These are phyloP conservation scores for Ramaria sp. DNA, from an alignment of 768 basidiomycete species.

Conservation along the genomic window DNA sequence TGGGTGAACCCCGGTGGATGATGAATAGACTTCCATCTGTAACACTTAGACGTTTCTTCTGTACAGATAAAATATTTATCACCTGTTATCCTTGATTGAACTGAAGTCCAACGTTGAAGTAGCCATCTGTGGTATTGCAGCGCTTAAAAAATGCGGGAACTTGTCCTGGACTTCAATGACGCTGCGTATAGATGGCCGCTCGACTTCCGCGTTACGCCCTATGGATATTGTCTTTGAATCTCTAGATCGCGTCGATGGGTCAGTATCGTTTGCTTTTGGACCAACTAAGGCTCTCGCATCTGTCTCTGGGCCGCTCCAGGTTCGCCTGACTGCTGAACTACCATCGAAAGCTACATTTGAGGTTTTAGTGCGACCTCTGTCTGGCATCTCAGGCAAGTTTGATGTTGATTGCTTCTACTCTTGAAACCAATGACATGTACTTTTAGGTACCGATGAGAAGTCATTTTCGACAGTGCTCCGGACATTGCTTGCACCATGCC, in stretches of 20 bases:
- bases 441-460: constrained; percentile 49
- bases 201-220: constrained; percentile 23
- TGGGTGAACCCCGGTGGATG: constrained; percentile 7
- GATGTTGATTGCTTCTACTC: neutral
- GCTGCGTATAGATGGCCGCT: constrained; percentile 26
- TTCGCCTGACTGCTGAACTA: constrained; percentile 55
- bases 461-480: constrained; percentile 43
- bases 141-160: neutral
- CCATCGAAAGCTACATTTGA: constrained; percentile 69
- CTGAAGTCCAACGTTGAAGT: constrained; percentile 4
- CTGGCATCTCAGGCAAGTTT: constrained; percentile 42
- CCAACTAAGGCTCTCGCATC: constrained; percentile 47
- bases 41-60: neutral
- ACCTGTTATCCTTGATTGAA: constrained; percentile 4
- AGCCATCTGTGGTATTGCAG: neutral
- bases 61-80: neutral
- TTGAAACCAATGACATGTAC: neutral
- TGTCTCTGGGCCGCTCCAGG: constrained; percentile 73
- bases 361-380: constrained; percentile 58
- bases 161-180: neutral
- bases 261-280: constrained; percentile 61
- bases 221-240: constrained; percentile 42
- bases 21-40: constrained; percentile 7
- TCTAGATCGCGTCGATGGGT: constrained; percentile 66
- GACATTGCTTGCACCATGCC: constrained; percentile 44